Conservation (phyloP, 2,329 filamentous ascomycete species). For the Penicillium brasilianum region DNA sequence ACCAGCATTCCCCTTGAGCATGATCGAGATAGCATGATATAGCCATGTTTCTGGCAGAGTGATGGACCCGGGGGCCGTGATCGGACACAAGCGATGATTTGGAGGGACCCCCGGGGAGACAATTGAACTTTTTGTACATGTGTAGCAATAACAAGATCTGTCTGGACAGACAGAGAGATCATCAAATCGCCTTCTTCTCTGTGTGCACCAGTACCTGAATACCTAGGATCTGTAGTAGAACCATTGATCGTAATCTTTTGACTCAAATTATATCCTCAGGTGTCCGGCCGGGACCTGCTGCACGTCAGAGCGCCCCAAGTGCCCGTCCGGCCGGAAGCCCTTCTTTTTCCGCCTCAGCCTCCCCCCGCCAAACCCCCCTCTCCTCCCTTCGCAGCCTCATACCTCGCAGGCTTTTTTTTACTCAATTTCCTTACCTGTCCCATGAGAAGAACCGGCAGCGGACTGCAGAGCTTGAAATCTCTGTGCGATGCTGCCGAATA, state of each 20-base stretch:
- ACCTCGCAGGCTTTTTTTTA: conserved; percentile 11
- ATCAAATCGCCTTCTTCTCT: conserved; percentile 30
- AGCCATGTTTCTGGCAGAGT: conserved; percentile 27
- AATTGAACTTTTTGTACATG: conserved; percentile 38
- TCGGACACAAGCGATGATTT: conserved; percentile 21
- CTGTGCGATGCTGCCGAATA: conserved; percentile 42
- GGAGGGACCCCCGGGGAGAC: conserved; percentile 26
- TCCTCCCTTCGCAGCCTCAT: conserved; percentile 18
- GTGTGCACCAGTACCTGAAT: conserved; percentile 8
- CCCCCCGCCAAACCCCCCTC: conserved; percentile 20
- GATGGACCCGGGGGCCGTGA: conserved; percentile 27
- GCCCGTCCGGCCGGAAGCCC: conserved; percentile 25
- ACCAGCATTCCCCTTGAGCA: conserved; percentile 12
- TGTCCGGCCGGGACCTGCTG: conserved; percentile 19
- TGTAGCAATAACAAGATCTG: conserved; percentile 47
- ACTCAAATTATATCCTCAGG: neutral
- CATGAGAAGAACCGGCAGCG: conserved; percentile 29
- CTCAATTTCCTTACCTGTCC: conserved; percentile 8
- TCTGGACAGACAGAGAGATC: conserved; percentile 35
- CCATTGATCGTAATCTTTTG: neutral
- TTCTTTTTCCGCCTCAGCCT: conserved; percentile 27
- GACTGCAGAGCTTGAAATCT: conserved; percentile 31
- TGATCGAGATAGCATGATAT: conserved; percentile 9
- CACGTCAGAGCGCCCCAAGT: conserved; percentile 28
- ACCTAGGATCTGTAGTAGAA: conserved; percentile 3